phyloP scores from a whole-genome alignment of 352 stramenopile species.

The Phytophthora lateralis region DNA sequence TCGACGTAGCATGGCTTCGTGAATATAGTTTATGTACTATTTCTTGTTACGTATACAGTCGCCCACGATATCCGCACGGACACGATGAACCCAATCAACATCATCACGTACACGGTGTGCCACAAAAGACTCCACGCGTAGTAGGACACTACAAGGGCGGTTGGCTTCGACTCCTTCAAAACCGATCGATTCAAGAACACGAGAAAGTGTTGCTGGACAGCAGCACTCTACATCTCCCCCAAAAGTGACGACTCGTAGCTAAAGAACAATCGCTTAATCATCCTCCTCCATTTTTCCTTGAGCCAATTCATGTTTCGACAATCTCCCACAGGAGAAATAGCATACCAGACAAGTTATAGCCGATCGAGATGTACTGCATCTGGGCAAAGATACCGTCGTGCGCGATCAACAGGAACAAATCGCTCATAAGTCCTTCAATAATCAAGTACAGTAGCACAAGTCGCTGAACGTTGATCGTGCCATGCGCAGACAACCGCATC shows the following conservation, averaged over 20 bases:
- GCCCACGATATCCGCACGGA: conserved; percentile 5
- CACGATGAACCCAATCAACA: conserved; percentile 20
- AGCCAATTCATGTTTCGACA: conserved; percentile 24
- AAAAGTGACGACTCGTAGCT: conserved; percentile 26
- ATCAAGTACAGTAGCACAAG: too few relatives aligned
- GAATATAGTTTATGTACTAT: conserved; percentile 9
- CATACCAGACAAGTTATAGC: conserved; percentile 4
- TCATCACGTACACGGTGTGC: conserved; percentile 20
- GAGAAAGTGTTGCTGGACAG: conserved; percentile 14
- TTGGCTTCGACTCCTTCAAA: conserved; percentile 17
- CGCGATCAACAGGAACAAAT: too few relatives aligned
- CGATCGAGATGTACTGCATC: too few relatives aligned
- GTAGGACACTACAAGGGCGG: conserved; percentile 16
- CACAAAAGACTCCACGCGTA: conserved; percentile 31
- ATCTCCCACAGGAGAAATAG: conserved; percentile 29
- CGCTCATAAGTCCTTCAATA: too few relatives aligned
- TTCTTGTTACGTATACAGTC: not conserved
- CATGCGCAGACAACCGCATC: too few relatives aligned
- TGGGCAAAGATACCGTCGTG: too few relatives aligned
- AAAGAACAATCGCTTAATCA: conserved; percentile 26
- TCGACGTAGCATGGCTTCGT: conserved; percentile 16
- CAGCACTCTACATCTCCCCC: conserved; percentile 24
- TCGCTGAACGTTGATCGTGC: too few relatives aligned
- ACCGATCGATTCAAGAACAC: conserved; percentile 16
- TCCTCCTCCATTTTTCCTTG: not conserved